phyloP scores from a whole-genome alignment of 768 basidiomycete species.

The Tricholoma matsutake region DNA sequence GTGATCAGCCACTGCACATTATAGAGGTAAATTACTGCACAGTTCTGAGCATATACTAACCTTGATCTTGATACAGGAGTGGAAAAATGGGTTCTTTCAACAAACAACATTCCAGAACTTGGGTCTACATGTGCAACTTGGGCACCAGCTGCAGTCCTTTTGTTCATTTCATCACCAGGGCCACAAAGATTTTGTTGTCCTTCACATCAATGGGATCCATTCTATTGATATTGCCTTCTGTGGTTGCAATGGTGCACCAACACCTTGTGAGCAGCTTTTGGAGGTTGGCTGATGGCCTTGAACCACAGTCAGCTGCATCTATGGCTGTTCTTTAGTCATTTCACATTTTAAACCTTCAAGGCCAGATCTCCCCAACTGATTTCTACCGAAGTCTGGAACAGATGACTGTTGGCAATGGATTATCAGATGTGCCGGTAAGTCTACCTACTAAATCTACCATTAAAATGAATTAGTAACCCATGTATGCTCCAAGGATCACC shows the following conservation, averaged over 20 bases:
- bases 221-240: slow-evolving; percentile 2
- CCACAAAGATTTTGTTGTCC: slow-evolving; percentile 5
- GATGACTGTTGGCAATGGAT: slow-evolving; percentile 6
- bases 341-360: slow-evolving; percentile 12
- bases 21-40: too few species aligned
- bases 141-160: too few species aligned
- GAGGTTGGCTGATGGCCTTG: slow-evolving; percentile 8
- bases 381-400: slow-evolving; percentile 7
- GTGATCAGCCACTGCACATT: too few species aligned
- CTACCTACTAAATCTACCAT: too few species aligned
- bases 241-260: background rate
- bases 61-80: too few species aligned
- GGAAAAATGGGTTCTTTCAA: too few species aligned
- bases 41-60: too few species aligned
- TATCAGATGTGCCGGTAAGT: background rate
- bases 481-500: slow-evolving; percentile 1
- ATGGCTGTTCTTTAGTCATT: slow-evolving; percentile 10
- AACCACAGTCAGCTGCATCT: slow-evolving; percentile 9
- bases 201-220: slow-evolving; percentile 10
- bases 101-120: too few species aligned
- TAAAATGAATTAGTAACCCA: too few species aligned
- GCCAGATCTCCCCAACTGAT: slow-evolving; percentile 4
- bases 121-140: too few species aligned
- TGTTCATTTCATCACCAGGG: too few species aligned
- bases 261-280: slow-evolving; percentile 4